Base-by-base conservation (phyloP, 2,329 filamentous ascomycete species). In the Arthrobotrys sphaeroides region DNA sequence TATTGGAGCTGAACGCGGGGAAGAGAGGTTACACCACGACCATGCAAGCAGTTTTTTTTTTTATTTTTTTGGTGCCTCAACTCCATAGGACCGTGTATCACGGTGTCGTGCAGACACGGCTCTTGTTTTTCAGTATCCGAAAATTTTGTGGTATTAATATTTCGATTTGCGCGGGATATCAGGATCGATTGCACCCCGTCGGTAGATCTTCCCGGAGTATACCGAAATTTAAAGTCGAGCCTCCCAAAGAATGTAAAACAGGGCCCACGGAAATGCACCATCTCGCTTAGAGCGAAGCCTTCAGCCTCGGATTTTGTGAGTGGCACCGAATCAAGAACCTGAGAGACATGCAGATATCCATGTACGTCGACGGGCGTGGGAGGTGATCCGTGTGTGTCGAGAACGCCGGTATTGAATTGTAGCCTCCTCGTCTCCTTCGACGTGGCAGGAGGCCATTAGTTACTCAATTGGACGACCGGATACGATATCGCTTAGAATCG, bases 391-490 rank as follows among this genome's bases (percentile, higher is more conserved):
- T 10, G 18, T 47, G n/a, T 53, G 43, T 59, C 49, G 43, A 67
- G 28, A 67, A 42, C 33, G 7, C n/a, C 18, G 24, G 49, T 68
- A 59, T 12, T 40, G 7, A 33, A 7, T 49, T 16, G 64, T 67
- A 57, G 5, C 36, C 42, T 40, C 40, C 22, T 65, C 22, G 51
- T 55, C 26, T 24, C 28, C 31, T 43, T 57, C 62, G 31, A 74
- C 61, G 70, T 74, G 70, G 70, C 70, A 68, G 42, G 36, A 57
- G 28, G 70, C 28, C 36, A 67, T 74, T 74, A 73, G 70, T 36
- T 74, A 66, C 45, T 45, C 33, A 7, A 45, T 47, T 57, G 31
- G 45, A 70, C 43, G 36, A 38, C 26, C 6, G 7, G 36, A 38
- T 66, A 59, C 31, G 40, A 65, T 57, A 43, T 49, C 68, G 18